Percentiles rank a stretch among this genome's conserved stretches.
Conservation (phyloP, 495 filamentous ascomycete genomes). For the Penicillium desertorum region DNA sequence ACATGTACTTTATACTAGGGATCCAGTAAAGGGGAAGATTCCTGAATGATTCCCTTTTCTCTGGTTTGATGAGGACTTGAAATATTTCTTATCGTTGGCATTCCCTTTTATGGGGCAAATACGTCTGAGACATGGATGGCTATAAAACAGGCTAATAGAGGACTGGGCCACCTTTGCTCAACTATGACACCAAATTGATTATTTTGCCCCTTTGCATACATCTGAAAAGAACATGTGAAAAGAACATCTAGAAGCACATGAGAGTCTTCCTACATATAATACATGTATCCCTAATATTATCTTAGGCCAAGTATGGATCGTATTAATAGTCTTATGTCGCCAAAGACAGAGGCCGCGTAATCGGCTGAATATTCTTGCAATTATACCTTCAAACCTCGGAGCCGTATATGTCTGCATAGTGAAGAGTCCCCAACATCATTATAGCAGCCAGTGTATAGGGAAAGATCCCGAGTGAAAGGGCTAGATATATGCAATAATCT, state of each 20-base stretch:
- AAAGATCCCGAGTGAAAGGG: not conserved
- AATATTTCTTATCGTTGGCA: not conserved
- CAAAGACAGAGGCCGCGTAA: not conserved
- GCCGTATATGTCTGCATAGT: not conserved
- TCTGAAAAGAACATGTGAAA: not conserved
- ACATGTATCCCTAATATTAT: too few relatives aligned
- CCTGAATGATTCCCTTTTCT: not conserved
- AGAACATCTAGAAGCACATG: too few relatives aligned
- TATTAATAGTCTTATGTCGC: too few relatives aligned
- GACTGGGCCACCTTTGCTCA: not conserved
- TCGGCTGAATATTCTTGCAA: not conserved
- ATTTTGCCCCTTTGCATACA: not conserved
- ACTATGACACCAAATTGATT: not conserved
- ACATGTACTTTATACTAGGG: not conserved
- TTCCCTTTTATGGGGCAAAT: not conserved
- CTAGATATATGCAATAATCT: not conserved
- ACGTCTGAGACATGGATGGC: conserved; percentile 1
- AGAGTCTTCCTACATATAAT: too few relatives aligned
- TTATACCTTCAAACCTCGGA: not conserved
- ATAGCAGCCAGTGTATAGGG: not conserved
- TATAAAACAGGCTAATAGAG: not conserved
- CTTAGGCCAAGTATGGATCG: too few relatives aligned
- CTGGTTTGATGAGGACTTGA: not conserved
- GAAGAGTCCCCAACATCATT: not conserved
- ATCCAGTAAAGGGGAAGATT: not conserved